Evolutionary conservation across 192 early-diverging fungal species (phyloP), one percentile per base, ranked within the genome.

Genomic region (Backusella tuberculispora): DNA sequence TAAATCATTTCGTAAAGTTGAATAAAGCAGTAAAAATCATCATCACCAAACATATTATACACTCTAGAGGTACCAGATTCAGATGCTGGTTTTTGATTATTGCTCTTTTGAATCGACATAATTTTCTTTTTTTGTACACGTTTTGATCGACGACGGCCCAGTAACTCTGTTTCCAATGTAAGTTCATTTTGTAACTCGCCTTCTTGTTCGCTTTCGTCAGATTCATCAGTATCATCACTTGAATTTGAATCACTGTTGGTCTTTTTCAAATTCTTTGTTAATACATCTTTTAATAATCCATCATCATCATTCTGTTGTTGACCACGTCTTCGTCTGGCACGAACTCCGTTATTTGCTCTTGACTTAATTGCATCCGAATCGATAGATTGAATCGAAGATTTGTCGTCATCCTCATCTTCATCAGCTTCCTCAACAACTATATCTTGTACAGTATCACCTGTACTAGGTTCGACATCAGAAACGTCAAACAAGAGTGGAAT

Each of bases 1-100:
- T 95, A 98, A 1, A 48, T 48, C 41, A 96, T 86, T 83, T 95
- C 89, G 73, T 89, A 96, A 38, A 96, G 86, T 66, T 97, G 84
- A 78, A 99, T 85, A 50, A 99, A 96, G 63, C 91, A 89, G 74
- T 97, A 99, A 69, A 96, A 92, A n/a, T 76, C 83, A 73, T 78
- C 91, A 81, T 97, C 97, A 19, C 90, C 92, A 83, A 96, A 99
- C 76, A 99, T 92, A 65, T 90, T 89, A 3, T 72, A 46, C 50
- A 69, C 71, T 1, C 72, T 72, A 12, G 73, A 34, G 17, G 78
- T 71, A 26, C 9, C 14, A 14, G 69, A 19, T 37, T 82, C 69
- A 71, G 74, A 75, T 63, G n/a, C 4, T 70, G 13, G 1, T 48
- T 45, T 70, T 15, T 70, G 40, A 17, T 38, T 45, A 42, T 46